phyloP scores from a whole-genome alignment of 2,329 filamentous ascomycete genomes.

The Hypoxylon sp. region DNA sequence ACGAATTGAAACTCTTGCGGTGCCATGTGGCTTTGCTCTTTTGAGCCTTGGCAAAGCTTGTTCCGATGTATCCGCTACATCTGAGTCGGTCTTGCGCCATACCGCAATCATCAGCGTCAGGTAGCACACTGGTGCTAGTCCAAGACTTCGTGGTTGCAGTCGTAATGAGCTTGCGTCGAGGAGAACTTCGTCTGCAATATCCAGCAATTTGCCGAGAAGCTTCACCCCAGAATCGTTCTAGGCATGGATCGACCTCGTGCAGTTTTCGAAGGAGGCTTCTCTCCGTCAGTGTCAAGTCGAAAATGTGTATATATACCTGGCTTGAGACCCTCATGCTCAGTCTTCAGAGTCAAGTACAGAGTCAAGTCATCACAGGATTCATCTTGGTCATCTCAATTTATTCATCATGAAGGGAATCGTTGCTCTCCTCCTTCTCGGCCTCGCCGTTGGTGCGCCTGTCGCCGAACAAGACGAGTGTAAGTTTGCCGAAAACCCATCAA shows the following conservation, averaged over 20 bases:
- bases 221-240: constrained; percentile 19
- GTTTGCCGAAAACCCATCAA: background rate
- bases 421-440: constrained; percentile 37
- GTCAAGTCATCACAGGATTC: constrained; percentile 18
- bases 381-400: constrained; percentile 13
- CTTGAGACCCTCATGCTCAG: constrained; percentile 2
- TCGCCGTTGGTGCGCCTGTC: constrained; percentile 34
- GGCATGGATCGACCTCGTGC: constrained; percentile 1
- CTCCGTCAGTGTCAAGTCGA: constrained; percentile 12
- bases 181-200: constrained; percentile 12
- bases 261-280: constrained; percentile 5
- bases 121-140: constrained; percentile 13
- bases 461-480: constrained; percentile 22
- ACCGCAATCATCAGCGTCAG: constrained; percentile 3
- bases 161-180: constrained; percentile 16
- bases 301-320: constrained; percentile 38
- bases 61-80: constrained; percentile 35
- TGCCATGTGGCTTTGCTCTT: constrained; percentile 24
- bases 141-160: constrained; percentile 14
- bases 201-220: constrained; percentile 28
- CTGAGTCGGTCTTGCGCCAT: constrained; percentile 23
- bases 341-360: constrained; percentile 5
- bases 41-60: constrained; percentile 41
- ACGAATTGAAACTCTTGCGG: constrained; percentile 14
- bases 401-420: constrained; percentile 42